phyloP scores from a whole-genome alignment of 495 filamentous ascomycete species.

The Saxispiralis lemnorum region DNA sequence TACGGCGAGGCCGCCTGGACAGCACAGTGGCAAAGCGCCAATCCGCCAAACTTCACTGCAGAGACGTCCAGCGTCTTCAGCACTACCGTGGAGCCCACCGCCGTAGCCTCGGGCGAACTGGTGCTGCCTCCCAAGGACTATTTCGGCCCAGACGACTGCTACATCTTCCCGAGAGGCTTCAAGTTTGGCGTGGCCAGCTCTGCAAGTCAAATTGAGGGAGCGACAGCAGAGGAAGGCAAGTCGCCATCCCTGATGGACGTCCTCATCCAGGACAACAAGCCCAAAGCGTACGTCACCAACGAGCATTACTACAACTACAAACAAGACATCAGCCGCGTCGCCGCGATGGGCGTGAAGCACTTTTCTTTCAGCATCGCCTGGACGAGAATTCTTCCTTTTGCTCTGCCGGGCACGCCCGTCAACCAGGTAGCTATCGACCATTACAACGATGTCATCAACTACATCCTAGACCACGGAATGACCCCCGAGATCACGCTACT shows the following conservation, averaged over 20 bases:
- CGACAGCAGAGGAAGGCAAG: constrained; percentile 16
- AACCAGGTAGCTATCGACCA: constrained; percentile 18
- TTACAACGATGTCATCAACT: constrained; percentile 21
- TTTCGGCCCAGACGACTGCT: constrained; percentile 2
- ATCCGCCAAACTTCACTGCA: background rate
- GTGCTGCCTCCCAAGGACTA: background rate
- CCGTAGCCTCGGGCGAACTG: background rate
- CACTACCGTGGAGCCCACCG: background rate
- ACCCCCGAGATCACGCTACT: constrained; percentile 17
- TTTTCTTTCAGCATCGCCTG: constrained; percentile 21
- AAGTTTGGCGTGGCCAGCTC: constrained; percentile 19
- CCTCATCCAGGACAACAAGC: constrained; percentile 3
- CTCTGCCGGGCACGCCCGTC: constrained; percentile 8
- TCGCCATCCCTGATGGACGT: constrained; percentile 16
- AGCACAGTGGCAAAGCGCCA: background rate
- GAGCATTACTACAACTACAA: constrained; percentile 24
- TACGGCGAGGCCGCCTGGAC: background rate
- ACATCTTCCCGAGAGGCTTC: constrained; percentile 16
- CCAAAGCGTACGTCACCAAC: constrained; percentile 18
- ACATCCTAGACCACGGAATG: constrained; percentile 16
- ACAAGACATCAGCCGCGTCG: constrained; percentile 22
- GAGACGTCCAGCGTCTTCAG: background rate
- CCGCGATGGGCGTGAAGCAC: constrained; percentile 18
- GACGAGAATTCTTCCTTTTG: constrained; percentile 23
- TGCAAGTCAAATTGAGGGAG: constrained; percentile 23